These are phyloP conservation scores for Tuber aestivum DNA, from an alignment of 495 filamentous ascomycete genomes.

Conservation along the genomic window DNA sequence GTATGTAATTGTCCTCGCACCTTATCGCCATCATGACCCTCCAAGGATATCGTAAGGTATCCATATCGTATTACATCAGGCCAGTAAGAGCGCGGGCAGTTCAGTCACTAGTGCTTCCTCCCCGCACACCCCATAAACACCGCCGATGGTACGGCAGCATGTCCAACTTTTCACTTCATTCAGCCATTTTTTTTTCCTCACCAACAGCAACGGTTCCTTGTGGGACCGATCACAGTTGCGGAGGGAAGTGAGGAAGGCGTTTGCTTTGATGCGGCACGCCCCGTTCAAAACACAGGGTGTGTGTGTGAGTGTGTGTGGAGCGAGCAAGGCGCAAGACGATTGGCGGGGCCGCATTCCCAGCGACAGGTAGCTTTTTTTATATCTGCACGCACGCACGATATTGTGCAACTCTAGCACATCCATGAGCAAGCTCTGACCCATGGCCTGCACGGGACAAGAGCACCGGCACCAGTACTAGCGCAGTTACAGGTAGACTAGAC, in stretches of 20 bases:
- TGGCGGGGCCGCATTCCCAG: conserved; percentile 27
- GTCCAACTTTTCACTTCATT: conserved; percentile 8
- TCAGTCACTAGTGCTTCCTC: neutral
- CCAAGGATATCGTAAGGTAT: neutral
- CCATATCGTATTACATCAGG: neutral
- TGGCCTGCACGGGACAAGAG: neutral
- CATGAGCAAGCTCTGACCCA: neutral
- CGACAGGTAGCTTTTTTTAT: conserved; percentile 8
- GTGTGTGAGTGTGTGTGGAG: conserved; percentile 19
- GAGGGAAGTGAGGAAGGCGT: conserved; percentile 8
- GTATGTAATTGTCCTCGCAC: neutral
- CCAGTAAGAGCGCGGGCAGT: neutral
- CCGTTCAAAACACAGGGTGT: conserved; percentile 11
- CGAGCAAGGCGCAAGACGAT: conserved; percentile 25
- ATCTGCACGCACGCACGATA: neutral
- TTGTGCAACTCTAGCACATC: neutral
- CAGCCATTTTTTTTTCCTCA: conserved; percentile 7
- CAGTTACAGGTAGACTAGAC: neutral
- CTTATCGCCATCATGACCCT: neutral
- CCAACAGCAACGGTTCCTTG: conserved; percentile 9
- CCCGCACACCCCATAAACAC: neutral
- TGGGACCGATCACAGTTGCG: conserved; percentile 6
- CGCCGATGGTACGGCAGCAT: conserved; percentile 9
- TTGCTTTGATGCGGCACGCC: conserved; percentile 28
- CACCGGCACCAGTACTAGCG: neutral